Evolutionary conservation across 306 rosid species (phyloP).

Genomic region (Morella rubra): DNA sequence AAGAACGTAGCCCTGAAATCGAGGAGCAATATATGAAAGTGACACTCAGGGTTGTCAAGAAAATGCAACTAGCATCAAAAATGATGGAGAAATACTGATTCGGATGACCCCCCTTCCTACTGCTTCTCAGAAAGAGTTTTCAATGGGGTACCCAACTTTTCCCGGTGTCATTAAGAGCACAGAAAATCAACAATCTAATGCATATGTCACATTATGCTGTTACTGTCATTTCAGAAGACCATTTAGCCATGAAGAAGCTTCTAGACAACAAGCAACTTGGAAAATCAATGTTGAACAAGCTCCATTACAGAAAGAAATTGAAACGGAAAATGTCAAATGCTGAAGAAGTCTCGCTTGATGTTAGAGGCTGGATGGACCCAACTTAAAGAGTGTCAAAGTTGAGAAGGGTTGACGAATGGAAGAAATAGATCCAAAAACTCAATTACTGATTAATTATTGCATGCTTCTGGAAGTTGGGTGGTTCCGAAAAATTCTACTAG

Average conservation of each 20-base stretch:
- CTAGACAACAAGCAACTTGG: conserved; percentile 42
- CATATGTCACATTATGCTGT: conserved; percentile 8
- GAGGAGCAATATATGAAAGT: conserved; percentile 18
- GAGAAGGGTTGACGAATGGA: too few species aligned
- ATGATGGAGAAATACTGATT: conserved; percentile 41
- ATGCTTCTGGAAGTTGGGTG: conserved; percentile 59
- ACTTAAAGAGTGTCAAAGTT: too few species aligned
- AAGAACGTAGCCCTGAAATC: conserved; percentile 26
- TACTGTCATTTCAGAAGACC: conserved; percentile 66
- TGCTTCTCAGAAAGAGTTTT: conserved; percentile 64
- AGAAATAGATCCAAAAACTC: too few species aligned
- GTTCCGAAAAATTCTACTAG: conserved; percentile 54
- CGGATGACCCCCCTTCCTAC: conserved; percentile 46
- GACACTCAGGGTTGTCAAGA: conserved; percentile 19
- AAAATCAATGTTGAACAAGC: conserved; percentile 38
- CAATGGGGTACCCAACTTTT: conserved; percentile 58
- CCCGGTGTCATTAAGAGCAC: conserved; percentile 42
- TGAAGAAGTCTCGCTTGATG: conserved; percentile 18
- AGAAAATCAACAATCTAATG: conserved; percentile 47
- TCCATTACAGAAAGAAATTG: conserved; percentile 38
- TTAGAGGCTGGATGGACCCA: too few species aligned
- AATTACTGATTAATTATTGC: background rate
- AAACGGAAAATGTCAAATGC: conserved; percentile 30
- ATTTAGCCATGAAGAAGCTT: conserved; percentile 58
- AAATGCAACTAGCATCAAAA: conserved; percentile 29